Percentiles rank a stretch among this genome's conserved stretches.
phyloP scores from a whole-genome alignment of 2,329 filamentous ascomycete species.

The Fusarium caatingaense region DNA sequence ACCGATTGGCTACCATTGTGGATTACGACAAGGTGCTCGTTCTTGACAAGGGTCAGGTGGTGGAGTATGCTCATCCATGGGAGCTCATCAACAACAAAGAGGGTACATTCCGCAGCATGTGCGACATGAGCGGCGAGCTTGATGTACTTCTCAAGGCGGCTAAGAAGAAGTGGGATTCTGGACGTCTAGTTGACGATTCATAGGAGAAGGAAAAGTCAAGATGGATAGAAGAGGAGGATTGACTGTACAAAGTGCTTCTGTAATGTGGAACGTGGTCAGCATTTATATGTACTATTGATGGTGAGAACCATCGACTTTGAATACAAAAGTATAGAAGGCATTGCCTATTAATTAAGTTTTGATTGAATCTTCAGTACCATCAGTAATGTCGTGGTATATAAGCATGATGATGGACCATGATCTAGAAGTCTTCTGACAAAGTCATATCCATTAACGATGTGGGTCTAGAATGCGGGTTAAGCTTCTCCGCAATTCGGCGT shows the following conservation, averaged over 20 bases:
- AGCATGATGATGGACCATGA: not conserved
- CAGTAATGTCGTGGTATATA: too few species aligned
- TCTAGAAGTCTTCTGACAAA: not conserved
- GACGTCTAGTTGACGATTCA: constrained; percentile 51
- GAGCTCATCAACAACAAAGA: constrained; percentile 78
- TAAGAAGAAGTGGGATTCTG: constrained; percentile 64
- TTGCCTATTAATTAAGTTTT: constrained; percentile 15
- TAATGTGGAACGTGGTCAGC: constrained; percentile 1
- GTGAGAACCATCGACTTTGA: constrained; percentile 7
- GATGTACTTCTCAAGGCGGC: constrained; percentile 63
- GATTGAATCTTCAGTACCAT: not conserved
- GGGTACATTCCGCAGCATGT: constrained; percentile 73
- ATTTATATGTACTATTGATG: constrained; percentile 9
- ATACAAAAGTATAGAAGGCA: constrained; percentile 34
- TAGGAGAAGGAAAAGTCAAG: constrained; percentile 24
- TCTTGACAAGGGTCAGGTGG: constrained; percentile 85
- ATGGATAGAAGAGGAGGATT: constrained; percentile 29
- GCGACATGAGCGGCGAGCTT: constrained; percentile 71
- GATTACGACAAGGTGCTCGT: constrained; percentile 99
- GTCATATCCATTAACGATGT: not conserved
- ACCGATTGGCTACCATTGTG: constrained; percentile 94
- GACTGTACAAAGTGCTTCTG: constrained; percentile 15
- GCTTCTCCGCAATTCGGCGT: constrained; percentile 33
- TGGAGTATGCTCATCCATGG: constrained; percentile 92
- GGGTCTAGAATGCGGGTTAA: constrained; percentile 17